Base-by-base conservation (phyloP, 2,329 filamentous ascomycete species). In the Colletotrichum sojae region DNA sequence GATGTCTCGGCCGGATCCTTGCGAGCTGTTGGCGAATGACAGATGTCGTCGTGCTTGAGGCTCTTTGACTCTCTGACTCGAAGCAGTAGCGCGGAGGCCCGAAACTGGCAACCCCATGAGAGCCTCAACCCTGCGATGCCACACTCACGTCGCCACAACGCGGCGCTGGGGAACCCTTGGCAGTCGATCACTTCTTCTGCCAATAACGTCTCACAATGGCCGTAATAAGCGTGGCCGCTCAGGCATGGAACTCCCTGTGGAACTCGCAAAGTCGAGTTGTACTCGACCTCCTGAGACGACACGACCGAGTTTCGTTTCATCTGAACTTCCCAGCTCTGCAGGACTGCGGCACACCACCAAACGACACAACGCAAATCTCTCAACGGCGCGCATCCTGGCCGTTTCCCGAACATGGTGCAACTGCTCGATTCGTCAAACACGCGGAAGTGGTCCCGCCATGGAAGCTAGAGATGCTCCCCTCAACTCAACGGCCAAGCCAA, bases 291-390 rank as follows among this genome's bases (percentile, higher is more conserved):
- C 62, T 61, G 67, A 61, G 67, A 69, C 67, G 67, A 55, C 25
- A 52, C 51, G 49, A 43, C 25, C 51, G 63, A 60, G 62, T 69
- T 66, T 67, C 49, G 67, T 69, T 69, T 69, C 67, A 69, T 66
- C 62, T 56, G 55, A 69, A 61, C 39, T 60, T 8, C 43, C 36
- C 39, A 22, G 31, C 48, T 54, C 22, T 36, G 31, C 31, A 36
- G 36, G n/a, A 61, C 40, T 36, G 43, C 22, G 22, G 22, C 49
- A 36, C 43, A 67, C 55, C 31, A 56, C n/a, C 51, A 39, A 46
- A 49, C 45, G 48, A 60, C 18, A 49, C 31, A 56, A 69, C 49
- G 22, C 61, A 39, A 46, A 60, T 59, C 45, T 46, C 4, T 36
- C 31, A 36, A 36, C 31, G 45, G 45, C 55, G 31, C 31, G 60